A percentile compares a stretch with the other conserved stretches of the same genome.
These are phyloP conservation scores for Phytopythium montanum DNA, from an alignment of 352 stramenopile species.

Conservation along the genomic window DNA sequence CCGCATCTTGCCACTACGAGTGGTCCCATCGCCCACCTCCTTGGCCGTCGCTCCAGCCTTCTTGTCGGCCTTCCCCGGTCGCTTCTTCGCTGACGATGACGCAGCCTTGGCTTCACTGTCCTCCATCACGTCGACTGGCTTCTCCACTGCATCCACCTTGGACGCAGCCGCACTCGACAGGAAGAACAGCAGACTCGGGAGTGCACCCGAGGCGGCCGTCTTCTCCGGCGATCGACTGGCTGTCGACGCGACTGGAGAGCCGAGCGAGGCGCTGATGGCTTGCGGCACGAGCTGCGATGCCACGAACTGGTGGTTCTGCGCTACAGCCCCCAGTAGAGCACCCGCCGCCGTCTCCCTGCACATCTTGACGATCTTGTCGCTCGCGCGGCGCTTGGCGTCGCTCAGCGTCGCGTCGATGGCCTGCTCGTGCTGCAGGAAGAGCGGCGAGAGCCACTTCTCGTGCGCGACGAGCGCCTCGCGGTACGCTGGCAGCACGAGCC, in stretches of 20 bases:
- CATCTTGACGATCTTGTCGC: conserved; percentile 58
- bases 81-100: conserved; percentile 12
- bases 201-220: neutral
- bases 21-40: neutral
- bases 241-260: neutral
- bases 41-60: neutral
- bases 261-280: conserved; percentile 23
- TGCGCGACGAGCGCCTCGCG: conserved; percentile 48
- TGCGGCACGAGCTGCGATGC: conserved; percentile 64
- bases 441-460: conserved; percentile 49
- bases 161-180: conserved; percentile 7
- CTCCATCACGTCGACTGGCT: neutral
- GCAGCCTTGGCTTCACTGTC: conserved; percentile 6
- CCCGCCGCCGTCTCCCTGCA: conserved; percentile 64
- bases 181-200: conserved; percentile 23
- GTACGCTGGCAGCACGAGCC: conserved; percentile 62
- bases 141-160: neutral
- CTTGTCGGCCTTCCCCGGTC: conserved; percentile 6
- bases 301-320: conserved; percentile 62
- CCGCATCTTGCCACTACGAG: conserved; percentile 44
- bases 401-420: conserved; percentile 51
- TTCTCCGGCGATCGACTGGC: neutral
- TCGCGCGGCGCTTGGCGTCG: conserved; percentile 57
- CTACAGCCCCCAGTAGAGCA: conserved; percentile 51
- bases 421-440: conserved; percentile 67